These are phyloP conservation scores for Glaciozyma antarctica DNA, from an alignment of 768 basidiomycete genomes.

Conservation along the genomic window DNA sequence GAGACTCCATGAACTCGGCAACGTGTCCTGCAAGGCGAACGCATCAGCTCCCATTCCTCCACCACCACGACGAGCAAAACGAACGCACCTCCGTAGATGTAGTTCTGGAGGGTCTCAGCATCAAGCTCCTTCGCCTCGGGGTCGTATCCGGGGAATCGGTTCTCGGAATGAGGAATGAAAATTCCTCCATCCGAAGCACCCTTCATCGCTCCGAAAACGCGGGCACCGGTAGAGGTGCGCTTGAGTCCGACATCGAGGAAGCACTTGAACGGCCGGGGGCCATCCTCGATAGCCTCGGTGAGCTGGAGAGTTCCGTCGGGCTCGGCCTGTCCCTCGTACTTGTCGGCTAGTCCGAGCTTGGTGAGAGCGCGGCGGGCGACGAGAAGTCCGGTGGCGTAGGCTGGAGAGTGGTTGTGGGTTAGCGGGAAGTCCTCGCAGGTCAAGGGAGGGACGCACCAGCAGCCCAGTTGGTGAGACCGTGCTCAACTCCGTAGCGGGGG, in stretches of 20 bases:
- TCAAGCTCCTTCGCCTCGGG: slow-evolving; percentile 85
- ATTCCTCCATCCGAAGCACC: slow-evolving; percentile 96
- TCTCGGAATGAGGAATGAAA: slow-evolving; percentile 94
- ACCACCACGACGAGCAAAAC: not conserved
- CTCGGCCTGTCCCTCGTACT: slow-evolving; percentile 88
- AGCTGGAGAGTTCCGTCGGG: slow-evolving; percentile 74
- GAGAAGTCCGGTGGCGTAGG: slow-evolving; percentile 94
- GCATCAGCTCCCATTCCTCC: not conserved
- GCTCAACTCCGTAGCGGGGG: slow-evolving; percentile 89
- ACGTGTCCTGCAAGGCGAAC: slow-evolving; percentile 71
- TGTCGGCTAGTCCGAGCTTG: slow-evolving; percentile 93
- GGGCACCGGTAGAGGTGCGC: slow-evolving; percentile 93
- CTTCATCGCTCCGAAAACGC: slow-evolving; percentile 97
- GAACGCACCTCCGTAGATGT: slow-evolving; percentile 50
- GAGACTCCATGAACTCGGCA: slow-evolving; percentile 97
- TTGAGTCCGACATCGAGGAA: slow-evolving; percentile 98
- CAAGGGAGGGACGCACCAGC: slow-evolving; percentile 52
- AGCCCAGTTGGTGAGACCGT: slow-evolving; percentile 98
- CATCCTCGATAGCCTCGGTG: slow-evolving; percentile 83
- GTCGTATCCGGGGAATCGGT: slow-evolving; percentile 94
- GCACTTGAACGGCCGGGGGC: slow-evolving; percentile 95
- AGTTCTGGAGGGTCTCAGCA: slow-evolving; percentile 88
- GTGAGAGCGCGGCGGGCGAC: slow-evolving; percentile 85
- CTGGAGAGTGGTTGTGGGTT: slow-evolving; percentile 41
- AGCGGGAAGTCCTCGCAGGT: not conserved